Conservation (phyloP, 495 filamentous ascomycete genomes). For the Neurospora sp. region DNA sequence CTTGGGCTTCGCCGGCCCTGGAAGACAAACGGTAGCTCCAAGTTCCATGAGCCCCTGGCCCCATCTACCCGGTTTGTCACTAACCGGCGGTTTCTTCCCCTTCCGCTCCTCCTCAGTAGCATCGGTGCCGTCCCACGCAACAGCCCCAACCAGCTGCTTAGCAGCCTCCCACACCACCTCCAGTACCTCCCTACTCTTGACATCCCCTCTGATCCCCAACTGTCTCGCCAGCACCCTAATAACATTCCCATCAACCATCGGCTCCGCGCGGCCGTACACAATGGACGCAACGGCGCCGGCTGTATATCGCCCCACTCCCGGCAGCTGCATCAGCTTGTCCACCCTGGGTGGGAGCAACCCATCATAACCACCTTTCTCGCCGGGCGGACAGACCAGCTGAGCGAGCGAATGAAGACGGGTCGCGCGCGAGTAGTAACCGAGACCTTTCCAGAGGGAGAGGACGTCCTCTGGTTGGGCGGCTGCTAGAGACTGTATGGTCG, state of each 20-base stretch:
- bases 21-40: slow-evolving; percentile 32
- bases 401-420: slow-evolving; percentile 30
- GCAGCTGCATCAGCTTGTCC: slow-evolving; percentile 24
- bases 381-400: slow-evolving; percentile 20
- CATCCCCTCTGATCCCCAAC: slow-evolving; percentile 30
- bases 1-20: slow-evolving; percentile 30
- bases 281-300: slow-evolving; percentile 38
- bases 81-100: slow-evolving; percentile 2
- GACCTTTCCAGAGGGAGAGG: slow-evolving; percentile 28
- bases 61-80: slow-evolving; percentile 33
- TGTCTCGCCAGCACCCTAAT: slow-evolving; percentile 34
- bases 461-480: slow-evolving; percentile 28
- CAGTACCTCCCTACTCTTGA: slow-evolving; percentile 29
- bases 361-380: background rate
- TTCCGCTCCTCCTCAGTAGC: slow-evolving; percentile 1
- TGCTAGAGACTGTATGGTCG: slow-evolving; percentile 28
- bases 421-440: slow-evolving; percentile 38
- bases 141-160: slow-evolving; percentile 24
- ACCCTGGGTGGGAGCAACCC: slow-evolving; percentile 26
- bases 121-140: slow-evolving; percentile 18
- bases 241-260: slow-evolving; percentile 43
- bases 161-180: slow-evolving; percentile 35
- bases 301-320: slow-evolving; percentile 38
- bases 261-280: slow-evolving; percentile 30
- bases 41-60: slow-evolving; percentile 41